Conservation (phyloP, 1,284 basidiomycete species). For the Omphalotus olearius region DNA sequence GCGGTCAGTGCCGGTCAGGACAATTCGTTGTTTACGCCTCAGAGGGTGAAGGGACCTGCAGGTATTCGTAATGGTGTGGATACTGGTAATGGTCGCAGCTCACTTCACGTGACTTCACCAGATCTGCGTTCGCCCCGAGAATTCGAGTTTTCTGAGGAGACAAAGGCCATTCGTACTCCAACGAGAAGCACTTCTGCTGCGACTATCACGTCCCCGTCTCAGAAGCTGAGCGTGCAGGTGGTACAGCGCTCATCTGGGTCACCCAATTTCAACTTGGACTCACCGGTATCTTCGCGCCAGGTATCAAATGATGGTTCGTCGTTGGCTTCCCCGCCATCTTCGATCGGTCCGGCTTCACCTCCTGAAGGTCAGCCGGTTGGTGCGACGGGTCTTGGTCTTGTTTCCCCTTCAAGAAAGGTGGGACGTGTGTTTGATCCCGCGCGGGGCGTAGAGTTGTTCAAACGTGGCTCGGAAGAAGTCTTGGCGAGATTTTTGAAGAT, state of each 20-base stretch:
- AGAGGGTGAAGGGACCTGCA: conserved; percentile 20
- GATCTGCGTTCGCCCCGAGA: conserved; percentile 23
- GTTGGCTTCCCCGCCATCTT: conserved; percentile 45
- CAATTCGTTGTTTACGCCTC: conserved; percentile 22
- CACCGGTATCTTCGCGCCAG: conserved; percentile 25
- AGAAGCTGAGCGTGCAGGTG: conserved; percentile 2
- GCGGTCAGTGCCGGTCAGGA: conserved; percentile 23
- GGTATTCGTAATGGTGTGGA: conserved; percentile 16
- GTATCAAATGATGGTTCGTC: conserved; percentile 30
- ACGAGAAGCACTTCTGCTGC: conserved; percentile 6
- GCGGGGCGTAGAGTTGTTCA: conserved; percentile 76
- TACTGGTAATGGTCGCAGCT: conserved; percentile 5
- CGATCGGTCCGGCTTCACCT: conserved; percentile 44
- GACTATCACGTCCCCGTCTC: conserved; percentile 3
- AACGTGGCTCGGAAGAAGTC: conserved; percentile 79
- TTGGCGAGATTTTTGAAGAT: conserved; percentile 74
- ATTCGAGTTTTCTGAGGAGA: conserved; percentile 16
- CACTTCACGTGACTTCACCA: conserved; percentile 7
- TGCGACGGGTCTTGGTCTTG: neutral
- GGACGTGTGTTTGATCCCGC: conserved; percentile 76
- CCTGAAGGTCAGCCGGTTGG: conserved; percentile 28
- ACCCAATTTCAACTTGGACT: conserved; percentile 8
- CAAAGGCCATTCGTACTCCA: conserved; percentile 4
- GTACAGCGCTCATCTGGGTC: conserved; percentile 2
- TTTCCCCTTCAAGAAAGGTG: conserved; percentile 31